Evolutionary conservation across 345 rosid genomes (phyloP).

Genomic region (Luvunga scandens): DNA sequence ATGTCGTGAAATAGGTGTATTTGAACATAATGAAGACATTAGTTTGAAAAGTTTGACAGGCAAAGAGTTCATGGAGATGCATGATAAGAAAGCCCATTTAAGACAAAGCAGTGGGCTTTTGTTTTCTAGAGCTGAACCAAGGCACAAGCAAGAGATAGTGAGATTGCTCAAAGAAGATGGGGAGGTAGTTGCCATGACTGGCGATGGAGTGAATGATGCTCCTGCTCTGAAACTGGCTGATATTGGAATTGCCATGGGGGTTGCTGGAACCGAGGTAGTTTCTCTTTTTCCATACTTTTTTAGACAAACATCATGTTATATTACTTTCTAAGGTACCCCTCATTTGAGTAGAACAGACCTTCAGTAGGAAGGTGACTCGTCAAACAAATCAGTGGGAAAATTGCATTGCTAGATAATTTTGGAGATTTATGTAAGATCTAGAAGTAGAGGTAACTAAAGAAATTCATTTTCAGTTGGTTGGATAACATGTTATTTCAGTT

Average conservation of each 20-base stretch:
- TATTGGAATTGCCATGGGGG: constrained; percentile 72
- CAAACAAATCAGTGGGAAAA: neutral
- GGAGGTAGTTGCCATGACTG: constrained; percentile 72
- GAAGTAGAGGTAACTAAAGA: neutral
- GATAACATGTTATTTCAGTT: neutral
- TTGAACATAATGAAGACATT: constrained; percentile 40
- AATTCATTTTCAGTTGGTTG: neutral
- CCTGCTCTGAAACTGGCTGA: constrained; percentile 68
- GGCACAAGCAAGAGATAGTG: constrained; percentile 54
- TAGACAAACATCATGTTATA: neutral
- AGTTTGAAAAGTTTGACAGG: constrained; percentile 37
- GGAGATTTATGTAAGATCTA: neutral
- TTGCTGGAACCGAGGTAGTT: constrained; percentile 63
- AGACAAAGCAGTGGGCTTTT: constrained; percentile 44
- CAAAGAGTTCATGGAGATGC: constrained; percentile 37
- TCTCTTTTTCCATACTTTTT: neutral
- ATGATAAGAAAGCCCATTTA: constrained; percentile 33
- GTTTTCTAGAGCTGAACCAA: constrained; percentile 51
- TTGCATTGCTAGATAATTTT: neutral
- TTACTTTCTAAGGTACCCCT: neutral
- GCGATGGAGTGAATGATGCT: constrained; percentile 72
- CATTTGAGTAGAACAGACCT: neutral
- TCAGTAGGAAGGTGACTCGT: neutral
- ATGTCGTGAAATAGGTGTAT: constrained; percentile 68
- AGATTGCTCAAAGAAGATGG: constrained; percentile 56